phyloP scores from a whole-genome alignment of 73 alveolate species.

The Urostyla sp. region DNA sequence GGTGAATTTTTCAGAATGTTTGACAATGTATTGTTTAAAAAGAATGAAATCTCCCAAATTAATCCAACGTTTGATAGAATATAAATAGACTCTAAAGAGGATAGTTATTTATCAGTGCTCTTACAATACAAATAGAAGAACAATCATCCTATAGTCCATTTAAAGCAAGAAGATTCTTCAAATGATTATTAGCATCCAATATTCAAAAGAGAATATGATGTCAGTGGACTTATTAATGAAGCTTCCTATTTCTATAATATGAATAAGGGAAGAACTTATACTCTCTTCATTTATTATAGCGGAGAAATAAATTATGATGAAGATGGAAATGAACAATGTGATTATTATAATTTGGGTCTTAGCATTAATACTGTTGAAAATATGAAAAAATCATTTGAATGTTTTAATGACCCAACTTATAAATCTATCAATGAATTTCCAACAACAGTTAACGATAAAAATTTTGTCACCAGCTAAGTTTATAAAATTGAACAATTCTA shows the following conservation, averaged over 20 bases:
- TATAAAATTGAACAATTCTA: background rate
- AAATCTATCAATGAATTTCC: slow-evolving; percentile 9
- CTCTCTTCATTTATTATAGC: background rate
- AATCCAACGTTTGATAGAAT: slow-evolving; percentile 3
- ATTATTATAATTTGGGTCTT: background rate
- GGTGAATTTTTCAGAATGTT: slow-evolving; percentile 18
- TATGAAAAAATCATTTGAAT: background rate
- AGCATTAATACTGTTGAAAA: background rate
- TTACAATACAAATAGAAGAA: background rate
- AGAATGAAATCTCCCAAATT: background rate
- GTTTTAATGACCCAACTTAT: background rate
- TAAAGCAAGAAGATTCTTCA: background rate
- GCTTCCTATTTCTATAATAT: background rate
- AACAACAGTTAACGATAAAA: background rate
- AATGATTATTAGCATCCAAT: background rate
- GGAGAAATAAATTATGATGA: background rate
- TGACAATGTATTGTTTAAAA: background rate
- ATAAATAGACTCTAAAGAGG: background rate
- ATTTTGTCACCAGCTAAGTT: background rate
- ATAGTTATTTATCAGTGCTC: background rate
- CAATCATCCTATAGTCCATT: background rate
- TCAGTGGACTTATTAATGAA: background rate
- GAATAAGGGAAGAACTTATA: background rate
- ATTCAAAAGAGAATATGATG: background rate
- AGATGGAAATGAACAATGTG: background rate